These are phyloP conservation scores for Fragilaria crotonensis DNA, from an alignment of 108 stramenopile genomes.

Conservation along the genomic window DNA sequence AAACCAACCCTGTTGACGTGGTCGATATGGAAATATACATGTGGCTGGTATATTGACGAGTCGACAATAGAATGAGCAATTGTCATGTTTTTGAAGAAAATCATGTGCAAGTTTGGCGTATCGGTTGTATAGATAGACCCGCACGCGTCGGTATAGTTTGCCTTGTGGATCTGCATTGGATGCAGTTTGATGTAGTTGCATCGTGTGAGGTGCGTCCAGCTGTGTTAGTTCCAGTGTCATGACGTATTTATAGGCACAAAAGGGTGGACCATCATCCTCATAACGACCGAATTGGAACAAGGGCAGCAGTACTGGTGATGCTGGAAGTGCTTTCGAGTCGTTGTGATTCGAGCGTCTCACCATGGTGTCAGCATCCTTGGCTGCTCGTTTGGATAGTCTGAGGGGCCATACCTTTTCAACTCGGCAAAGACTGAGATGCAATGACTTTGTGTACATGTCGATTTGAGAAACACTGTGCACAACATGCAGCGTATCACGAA, in stretches of 20 bases:
- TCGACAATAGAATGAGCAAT: not conserved
- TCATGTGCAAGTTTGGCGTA: not conserved
- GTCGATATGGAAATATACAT: not conserved
- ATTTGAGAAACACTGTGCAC: not conserved
- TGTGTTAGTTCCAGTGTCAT: not conserved
- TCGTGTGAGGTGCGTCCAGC: not conserved
- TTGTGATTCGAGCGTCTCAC: not conserved
- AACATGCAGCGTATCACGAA: not conserved
- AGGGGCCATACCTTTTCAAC: not conserved
- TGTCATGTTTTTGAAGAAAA: not conserved
- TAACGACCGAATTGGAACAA: not conserved
- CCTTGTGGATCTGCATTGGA: not conserved
- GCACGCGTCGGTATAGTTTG: not conserved
- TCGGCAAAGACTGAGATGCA: not conserved
- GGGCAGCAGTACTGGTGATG: not conserved
- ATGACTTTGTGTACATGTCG: not conserved
- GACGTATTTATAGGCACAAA: not conserved
- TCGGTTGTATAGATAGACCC: not conserved
- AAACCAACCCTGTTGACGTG: not conserved
- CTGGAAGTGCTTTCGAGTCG: not conserved
- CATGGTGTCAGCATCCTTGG: not conserved
- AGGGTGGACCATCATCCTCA: not conserved
- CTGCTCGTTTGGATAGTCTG: not conserved
- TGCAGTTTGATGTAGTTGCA: not conserved
- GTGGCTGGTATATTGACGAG: not conserved